phyloP scores from a whole-genome alignment of 2,329 filamentous ascomycete genomes.

The Fusarium clavum region DNA sequence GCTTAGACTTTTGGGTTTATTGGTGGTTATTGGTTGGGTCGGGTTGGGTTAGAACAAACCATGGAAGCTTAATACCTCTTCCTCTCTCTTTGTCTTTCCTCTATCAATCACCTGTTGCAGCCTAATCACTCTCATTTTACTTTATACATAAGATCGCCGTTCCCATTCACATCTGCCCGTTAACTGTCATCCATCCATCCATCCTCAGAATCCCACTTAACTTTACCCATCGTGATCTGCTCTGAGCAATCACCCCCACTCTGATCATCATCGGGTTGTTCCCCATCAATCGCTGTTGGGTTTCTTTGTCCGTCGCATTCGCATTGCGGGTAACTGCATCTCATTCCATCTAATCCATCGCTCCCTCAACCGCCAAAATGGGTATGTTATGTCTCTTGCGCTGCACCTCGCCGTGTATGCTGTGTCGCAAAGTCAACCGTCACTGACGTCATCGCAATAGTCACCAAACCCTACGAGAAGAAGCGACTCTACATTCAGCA shows the following conservation, averaged over 20 bases:
- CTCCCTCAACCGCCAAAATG: conserved; percentile 28
- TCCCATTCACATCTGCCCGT: conserved; percentile 6
- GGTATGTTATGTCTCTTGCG: conserved; percentile 35
- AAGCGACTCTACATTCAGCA: conserved; percentile 58
- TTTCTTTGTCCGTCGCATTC: conserved; percentile 12
- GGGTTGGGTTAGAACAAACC: conserved; percentile 29
- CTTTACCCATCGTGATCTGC: conserved; percentile 24
- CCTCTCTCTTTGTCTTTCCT: neutral
- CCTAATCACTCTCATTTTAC: conserved; percentile 9
- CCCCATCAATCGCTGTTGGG: conserved; percentile 15
- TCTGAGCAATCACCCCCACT: conserved; percentile 13
- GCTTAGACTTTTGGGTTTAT: conserved; percentile 24
- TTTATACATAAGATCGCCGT: conserved; percentile 41
- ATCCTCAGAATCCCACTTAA: conserved; percentile 10
- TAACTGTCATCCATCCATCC: conserved; percentile 18
- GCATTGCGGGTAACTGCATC: conserved; percentile 25
- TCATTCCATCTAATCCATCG: neutral
- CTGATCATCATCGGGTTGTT: conserved; percentile 21
- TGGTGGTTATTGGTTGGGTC: conserved; percentile 17
- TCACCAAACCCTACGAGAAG: conserved; percentile 51
- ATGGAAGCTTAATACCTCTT: conserved; percentile 28
- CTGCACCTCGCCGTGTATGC: conserved; percentile 22
- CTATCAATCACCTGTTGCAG: conserved; percentile 7
- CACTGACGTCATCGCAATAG: conserved; percentile 44
- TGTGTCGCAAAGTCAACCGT: conserved; percentile 21